Conservation (phyloP, 805 yeast species). For the Wickerhamiella parazyma region DNA sequence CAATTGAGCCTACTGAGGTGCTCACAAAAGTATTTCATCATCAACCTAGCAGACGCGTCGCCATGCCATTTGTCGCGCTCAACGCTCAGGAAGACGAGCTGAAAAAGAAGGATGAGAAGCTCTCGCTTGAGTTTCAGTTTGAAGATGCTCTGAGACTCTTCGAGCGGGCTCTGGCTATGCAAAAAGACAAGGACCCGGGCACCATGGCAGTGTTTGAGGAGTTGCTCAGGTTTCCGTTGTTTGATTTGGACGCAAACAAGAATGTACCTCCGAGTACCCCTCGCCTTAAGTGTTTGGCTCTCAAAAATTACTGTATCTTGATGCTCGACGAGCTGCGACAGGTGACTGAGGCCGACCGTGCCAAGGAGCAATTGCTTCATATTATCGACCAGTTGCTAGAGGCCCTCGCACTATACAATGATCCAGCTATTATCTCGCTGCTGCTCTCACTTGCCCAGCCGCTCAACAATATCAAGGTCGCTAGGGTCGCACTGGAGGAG, state of each 20-base stretch:
- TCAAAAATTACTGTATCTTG: constrained; percentile 70
- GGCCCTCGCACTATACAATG: constrained; percentile 13
- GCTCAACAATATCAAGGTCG: constrained; percentile 12
- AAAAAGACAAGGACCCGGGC: constrained; percentile 30
- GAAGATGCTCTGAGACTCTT: constrained; percentile 74
- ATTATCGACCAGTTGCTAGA: constrained; percentile 7
- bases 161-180: constrained; percentile 52
- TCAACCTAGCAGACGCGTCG: background rate
- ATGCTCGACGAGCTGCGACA: constrained; percentile 33
- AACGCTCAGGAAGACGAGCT: constrained; percentile 64
- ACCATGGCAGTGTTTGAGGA: constrained; percentile 41
- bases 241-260: constrained; percentile 26
- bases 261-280: constrained; percentile 55
- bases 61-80: constrained; percentile 50
- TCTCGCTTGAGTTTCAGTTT: constrained; percentile 77
- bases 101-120: constrained; percentile 64
- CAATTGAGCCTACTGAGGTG: constrained; percentile 4
- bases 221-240: constrained; percentile 55
- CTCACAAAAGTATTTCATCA: constrained; percentile 5
- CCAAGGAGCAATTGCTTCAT: background rate
- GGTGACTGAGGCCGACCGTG: background rate
- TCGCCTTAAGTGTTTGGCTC: constrained; percentile 59
- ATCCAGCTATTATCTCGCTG: constrained; percentile 6
- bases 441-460: constrained; percentile 6
- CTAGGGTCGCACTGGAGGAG: constrained; percentile 17